A percentile compares a stretch with the other conserved stretches of the same genome.
Evolutionary conservation across 345 rosid genomes (phyloP).

Genomic region (Tarenaya hassleriana): DNA sequence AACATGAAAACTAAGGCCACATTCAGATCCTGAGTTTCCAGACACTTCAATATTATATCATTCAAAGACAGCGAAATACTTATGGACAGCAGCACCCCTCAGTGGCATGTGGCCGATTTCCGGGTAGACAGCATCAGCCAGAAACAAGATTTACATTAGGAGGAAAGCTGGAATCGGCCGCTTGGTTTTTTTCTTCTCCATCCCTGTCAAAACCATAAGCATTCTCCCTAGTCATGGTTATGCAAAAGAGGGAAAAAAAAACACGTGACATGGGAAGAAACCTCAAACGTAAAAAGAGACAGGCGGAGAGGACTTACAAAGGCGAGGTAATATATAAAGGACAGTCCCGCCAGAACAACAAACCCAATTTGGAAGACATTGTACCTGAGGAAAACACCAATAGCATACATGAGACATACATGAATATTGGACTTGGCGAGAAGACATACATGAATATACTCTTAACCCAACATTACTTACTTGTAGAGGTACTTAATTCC

Average conservation of each 20-base stretch:
- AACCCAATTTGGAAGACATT: constrained; percentile 88
- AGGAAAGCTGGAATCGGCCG: constrained; percentile 77
- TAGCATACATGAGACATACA: too few relatives aligned
- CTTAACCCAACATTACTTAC: constrained; percentile 44
- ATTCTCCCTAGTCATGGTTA: too few relatives aligned
- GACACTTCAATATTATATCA: too few relatives aligned
- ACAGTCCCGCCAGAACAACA: constrained; percentile 69
- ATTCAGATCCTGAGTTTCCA: too few relatives aligned
- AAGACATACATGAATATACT: too few relatives aligned
- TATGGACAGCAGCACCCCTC: constrained; percentile 16
- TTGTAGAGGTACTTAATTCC: constrained; percentile 92
- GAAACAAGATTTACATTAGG: constrained; percentile 25
- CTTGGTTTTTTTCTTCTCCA: constrained; percentile 84
- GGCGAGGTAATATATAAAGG: constrained; percentile 73
- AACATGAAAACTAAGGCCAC: too few relatives aligned
- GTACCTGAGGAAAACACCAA: constrained; percentile 46
- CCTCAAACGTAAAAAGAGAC: neutral
- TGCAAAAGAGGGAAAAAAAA: too few relatives aligned
- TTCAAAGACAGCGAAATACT: too few relatives aligned
- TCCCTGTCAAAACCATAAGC: constrained; percentile 53
- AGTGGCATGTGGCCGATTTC: constrained; percentile 15
- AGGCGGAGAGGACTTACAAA: constrained; percentile 50
- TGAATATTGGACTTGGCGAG: too few relatives aligned
- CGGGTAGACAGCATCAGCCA: neutral
- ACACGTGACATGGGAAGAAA: constrained; percentile 1